Percentiles rank a stretch among this genome's conserved stretches.
These are phyloP conservation scores for Venturia asperata DNA, from an alignment of 2,329 filamentous ascomycete genomes.

Conservation along the genomic window DNA sequence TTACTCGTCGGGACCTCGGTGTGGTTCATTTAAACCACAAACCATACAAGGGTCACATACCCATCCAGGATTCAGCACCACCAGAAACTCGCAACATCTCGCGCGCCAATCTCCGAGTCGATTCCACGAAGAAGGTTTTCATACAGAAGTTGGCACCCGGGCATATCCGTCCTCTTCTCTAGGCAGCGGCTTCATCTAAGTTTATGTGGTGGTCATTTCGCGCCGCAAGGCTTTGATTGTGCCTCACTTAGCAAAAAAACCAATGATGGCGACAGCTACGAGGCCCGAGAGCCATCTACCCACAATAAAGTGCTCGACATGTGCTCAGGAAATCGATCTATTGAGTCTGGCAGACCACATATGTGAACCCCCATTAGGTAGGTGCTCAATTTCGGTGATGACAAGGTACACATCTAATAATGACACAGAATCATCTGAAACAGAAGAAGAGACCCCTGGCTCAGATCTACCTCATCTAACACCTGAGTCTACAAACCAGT, in stretches of 20 bases:
- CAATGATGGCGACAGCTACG: constrained; percentile 31
- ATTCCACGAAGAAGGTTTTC: neutral
- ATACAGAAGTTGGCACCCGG: neutral
- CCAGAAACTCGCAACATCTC: neutral
- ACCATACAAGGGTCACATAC: neutral
- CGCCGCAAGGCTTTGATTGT: neutral
- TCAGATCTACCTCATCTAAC: constrained; percentile 19
- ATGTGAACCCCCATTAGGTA: constrained; percentile 46
- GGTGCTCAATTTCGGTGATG: constrained; percentile 30
- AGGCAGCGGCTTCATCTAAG: neutral
- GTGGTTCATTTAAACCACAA: constrained; percentile 8
- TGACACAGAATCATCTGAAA: constrained; percentile 22
- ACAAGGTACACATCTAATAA: constrained; percentile 9
- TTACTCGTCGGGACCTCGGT: neutral
- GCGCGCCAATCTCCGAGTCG: neutral
- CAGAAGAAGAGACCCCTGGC: constrained; percentile 23
- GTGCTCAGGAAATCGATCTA: constrained; percentile 69
- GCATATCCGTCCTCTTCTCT: neutral
- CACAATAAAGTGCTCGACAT: constrained; percentile 75
- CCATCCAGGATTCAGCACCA: neutral
- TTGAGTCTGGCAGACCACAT: constrained; percentile 79
- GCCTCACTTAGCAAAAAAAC: neutral
- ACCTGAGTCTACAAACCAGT: constrained; percentile 19
- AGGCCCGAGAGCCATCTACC: constrained; percentile 63
- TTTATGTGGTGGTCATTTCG: constrained; percentile 2